These are phyloP conservation scores for Lophiotrema nucula DNA, from an alignment of 495 filamentous ascomycete genomes.

Conservation along the genomic window DNA sequence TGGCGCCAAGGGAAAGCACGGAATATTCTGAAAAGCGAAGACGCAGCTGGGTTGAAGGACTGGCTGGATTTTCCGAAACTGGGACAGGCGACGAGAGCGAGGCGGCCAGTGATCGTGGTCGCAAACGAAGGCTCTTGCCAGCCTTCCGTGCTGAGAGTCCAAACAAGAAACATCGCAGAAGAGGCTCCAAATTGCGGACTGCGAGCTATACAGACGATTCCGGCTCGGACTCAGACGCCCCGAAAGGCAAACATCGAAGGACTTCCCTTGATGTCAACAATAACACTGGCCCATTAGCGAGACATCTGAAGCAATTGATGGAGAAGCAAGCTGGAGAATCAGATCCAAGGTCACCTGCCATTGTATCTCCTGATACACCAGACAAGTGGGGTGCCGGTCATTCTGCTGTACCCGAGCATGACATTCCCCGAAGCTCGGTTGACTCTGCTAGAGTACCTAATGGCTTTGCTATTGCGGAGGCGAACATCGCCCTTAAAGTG, in stretches of 20 bases:
- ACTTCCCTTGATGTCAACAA: slow-evolving; percentile 18
- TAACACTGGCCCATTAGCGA: slow-evolving; percentile 59
- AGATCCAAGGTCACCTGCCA: slow-evolving; percentile 5
- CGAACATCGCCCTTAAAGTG: not conserved
- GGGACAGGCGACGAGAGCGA: slow-evolving; percentile 33
- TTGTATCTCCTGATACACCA: slow-evolving; percentile 34
- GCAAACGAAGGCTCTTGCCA: slow-evolving; percentile 28
- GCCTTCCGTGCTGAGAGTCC: slow-evolving; percentile 25
- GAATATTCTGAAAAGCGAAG: slow-evolving; percentile 41
- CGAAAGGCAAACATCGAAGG: not conserved
- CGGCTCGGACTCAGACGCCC: slow-evolving; percentile 27
- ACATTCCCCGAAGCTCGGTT: slow-evolving; percentile 3
- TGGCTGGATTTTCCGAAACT: slow-evolving; percentile 16
- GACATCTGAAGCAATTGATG: slow-evolving; percentile 67
- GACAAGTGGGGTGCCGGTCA: slow-evolving; percentile 41
- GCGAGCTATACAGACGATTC: slow-evolving; percentile 15
- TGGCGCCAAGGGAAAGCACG: slow-evolving; percentile 28
- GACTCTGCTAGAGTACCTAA: not conserved
- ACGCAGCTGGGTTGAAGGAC: slow-evolving; percentile 28
- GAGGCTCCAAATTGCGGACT: slow-evolving; percentile 9
- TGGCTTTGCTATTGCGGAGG: not conserved
- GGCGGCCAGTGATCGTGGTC: slow-evolving; percentile 26
- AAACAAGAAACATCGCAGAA: slow-evolving; percentile 25
- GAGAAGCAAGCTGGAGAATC: slow-evolving; percentile 33
- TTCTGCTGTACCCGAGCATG: not conserved